Percentiles rank a stretch among this genome's conserved stretches.
phyloP scores from a whole-genome alignment of 2,329 filamentous ascomycete species.

The Alternaria gaisen region DNA sequence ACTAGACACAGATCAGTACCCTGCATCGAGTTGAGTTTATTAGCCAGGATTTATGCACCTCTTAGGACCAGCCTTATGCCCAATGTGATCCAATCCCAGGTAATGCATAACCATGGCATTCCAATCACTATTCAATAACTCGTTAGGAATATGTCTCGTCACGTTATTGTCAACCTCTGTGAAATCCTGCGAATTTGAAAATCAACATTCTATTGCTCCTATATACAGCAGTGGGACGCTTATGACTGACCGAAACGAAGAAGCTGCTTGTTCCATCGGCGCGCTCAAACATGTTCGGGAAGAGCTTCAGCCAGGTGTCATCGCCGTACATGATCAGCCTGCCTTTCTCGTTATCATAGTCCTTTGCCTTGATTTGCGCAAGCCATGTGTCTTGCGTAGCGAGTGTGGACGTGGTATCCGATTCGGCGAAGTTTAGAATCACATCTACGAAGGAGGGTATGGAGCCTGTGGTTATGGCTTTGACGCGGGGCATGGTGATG shows the following conservation, averaged over 20 bases:
- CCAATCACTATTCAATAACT: conserved; percentile 84
- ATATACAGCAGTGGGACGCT: conserved; percentile 39
- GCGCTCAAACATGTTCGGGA: conserved; percentile 86
- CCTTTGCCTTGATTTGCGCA: conserved; percentile 79
- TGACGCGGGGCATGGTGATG: conserved; percentile 97
- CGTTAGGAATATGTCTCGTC: conserved; percentile 82
- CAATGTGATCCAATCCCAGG: conserved; percentile 94
- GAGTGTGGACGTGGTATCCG: conserved; percentile 87
- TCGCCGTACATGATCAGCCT: conserved; percentile 95
- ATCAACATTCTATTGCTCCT: conserved; percentile 45
- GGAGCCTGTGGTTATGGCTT: conserved; percentile 95
- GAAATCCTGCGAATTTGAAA: conserved; percentile 73
- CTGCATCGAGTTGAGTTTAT: background rate
- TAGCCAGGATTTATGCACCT: conserved; percentile 60
- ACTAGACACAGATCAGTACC: conserved; percentile 56
- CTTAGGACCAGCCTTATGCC: conserved; percentile 90
- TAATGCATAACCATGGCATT: conserved; percentile 94
- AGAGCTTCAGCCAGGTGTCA: conserved; percentile 97
- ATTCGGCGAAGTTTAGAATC: conserved; percentile 95
- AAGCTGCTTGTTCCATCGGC: conserved; percentile 96
- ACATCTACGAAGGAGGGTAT: conserved; percentile 98
- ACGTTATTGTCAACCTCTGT: conserved; percentile 98
- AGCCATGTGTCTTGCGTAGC: conserved; percentile 95
- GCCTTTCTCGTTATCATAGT: conserved; percentile 55
- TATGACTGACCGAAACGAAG: conserved; percentile 84